Evolutionary conservation across 768 basidiomycete species (phyloP).

Genomic region (Termitomyces heimii): DNA sequence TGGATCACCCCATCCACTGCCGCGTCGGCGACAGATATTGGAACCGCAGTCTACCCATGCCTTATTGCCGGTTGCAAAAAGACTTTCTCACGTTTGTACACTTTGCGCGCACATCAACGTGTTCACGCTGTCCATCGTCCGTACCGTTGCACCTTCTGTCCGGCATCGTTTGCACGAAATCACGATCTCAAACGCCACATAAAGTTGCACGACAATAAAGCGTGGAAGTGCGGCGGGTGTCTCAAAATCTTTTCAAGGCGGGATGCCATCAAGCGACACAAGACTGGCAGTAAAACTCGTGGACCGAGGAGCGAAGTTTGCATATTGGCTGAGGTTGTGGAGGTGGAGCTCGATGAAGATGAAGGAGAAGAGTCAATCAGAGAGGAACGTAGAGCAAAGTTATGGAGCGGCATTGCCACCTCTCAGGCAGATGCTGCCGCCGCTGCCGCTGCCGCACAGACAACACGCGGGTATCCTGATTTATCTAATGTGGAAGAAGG

Average conservation of each 20-base stretch:
- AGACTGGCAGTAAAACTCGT: conserved; percentile 49
- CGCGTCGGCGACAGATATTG: conserved; percentile 40
- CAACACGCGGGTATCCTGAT: conserved; percentile 16
- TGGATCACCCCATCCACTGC: conserved; percentile 26
- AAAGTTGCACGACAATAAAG: conserved; percentile 65
- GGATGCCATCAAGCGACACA: conserved; percentile 77
- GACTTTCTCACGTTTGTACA: conserved; percentile 64
- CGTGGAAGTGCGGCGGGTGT: conserved; percentile 71
- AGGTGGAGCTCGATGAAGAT: conserved; percentile 46
- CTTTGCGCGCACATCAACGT: conserved; percentile 66
- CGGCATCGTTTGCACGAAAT: conserved; percentile 72
- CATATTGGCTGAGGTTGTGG: conserved; percentile 50
- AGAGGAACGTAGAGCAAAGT: conserved; percentile 54
- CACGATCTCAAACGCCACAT: conserved; percentile 79
- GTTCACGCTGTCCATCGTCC: conserved; percentile 61
- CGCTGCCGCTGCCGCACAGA: conserved; percentile 13
- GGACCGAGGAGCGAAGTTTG: conserved; percentile 49
- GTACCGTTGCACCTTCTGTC: conserved; percentile 56
- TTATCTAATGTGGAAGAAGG: conserved; percentile 48
- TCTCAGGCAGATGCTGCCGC: conserved; percentile 23
- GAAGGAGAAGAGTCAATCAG: conserved; percentile 40
- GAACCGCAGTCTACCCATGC: conserved; percentile 79
- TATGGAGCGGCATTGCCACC: conserved; percentile 59
- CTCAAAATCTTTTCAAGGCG: conserved; percentile 69
- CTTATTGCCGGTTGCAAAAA: conserved; percentile 59